Evolutionary conservation across 2,329 filamentous ascomycete species (phyloP), one percentile per base, ranked within the genome.

Genomic region (Delphinella strobiligena): DNA sequence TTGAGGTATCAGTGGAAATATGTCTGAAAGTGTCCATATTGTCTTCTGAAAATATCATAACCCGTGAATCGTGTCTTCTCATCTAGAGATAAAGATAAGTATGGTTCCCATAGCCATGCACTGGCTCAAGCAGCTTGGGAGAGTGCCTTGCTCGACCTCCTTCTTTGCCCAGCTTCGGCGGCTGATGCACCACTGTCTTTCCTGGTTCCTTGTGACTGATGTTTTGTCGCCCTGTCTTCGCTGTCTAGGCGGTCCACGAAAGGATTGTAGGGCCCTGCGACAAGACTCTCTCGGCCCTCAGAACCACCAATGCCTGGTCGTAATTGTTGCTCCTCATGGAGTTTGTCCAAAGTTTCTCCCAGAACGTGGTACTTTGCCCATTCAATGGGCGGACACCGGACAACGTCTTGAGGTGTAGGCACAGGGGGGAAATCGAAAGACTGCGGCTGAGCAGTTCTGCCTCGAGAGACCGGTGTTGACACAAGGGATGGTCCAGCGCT

Each of bases 291-390:
- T 40, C 50, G 64, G 48, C 52, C 63, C 30, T 47, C 43, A 12
- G 41, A 37, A 1, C 41, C 48, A 8, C 27, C 34, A 15, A 44
- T 52, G 16, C 54, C 52, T 2, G 86, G 87, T 39, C 74, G 72
- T 36, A 66, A 62, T 38, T 78, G 63, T 61, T 95, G 87, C 54
- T 93, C 83, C 37, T 77, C 73, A 57, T 95, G 88, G 47, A 95
- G 67, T 56, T 78, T 82, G 59, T 95, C 86, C 27, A 95, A 68
- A 1, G 84, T 76, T 44, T 84, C 80, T 36, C 86, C 88, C 3
- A 91, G 78, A n/a, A 95, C 71, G 50, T 85, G 84, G 59, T 96
- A 96, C 55, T 94, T 88, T 10, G 79, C 76, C 89, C 89, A 96
- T 64, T 95, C 94, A 54, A 96, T 80, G 7, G 85, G 82, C 7